Evolutionary conservation across 2,329 filamentous ascomycete species (phyloP), one percentile per base, ranked within the genome.

Genomic region (Aquanectria penicillioides): DNA sequence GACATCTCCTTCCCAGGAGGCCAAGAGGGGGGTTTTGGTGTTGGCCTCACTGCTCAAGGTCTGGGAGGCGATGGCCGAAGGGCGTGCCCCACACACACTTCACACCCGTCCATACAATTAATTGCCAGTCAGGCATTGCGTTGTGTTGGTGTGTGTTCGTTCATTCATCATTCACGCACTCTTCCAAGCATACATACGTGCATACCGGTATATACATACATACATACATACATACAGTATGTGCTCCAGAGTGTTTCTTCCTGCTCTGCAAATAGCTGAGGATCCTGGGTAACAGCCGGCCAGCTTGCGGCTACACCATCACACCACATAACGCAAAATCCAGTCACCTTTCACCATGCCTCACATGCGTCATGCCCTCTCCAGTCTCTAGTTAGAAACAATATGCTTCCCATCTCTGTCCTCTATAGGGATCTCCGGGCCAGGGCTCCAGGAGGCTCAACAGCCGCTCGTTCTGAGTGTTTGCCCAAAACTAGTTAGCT

Each of bases 21-120:
- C n/a, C n/a, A n/a, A n/a, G n/a, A n/a, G n/a, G n/a, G n/a, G n/a
- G n/a, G n/a, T n/a, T n/a, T n/a, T n/a, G n/a, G n/a, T n/a, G n/a
- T n/a, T n/a, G n/a, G n/a, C n/a, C 47, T 34, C 25, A 34, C 33
- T 12, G 33, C 46, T 29, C 37, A 11, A 13, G 49, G 15, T 28
- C 17, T 51, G 41, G 52, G 15, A 33, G 31, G 46, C 23, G 38
- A 38, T 29, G 40, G 38, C 25, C 46, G 28, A 50, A 49, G 46
- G 40, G 31, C 53, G 17, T 17, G 46, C 43, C 33, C 33, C 44
- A 43, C 52, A 49, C 28, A 18, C 31, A 46, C 50, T 13, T 3
- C 46, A 40, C 26, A 28, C 41, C 29, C 25, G n/a, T 33, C 5
- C 33, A 26, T 18, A 26, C 31, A 37, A 38, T 15, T 36, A 26